Percentiles rank a stretch among this genome's conserved stretches.
phyloP scores from a whole-genome alignment of 176 grass and related monocot species.

The Juncus inflexus region DNA sequence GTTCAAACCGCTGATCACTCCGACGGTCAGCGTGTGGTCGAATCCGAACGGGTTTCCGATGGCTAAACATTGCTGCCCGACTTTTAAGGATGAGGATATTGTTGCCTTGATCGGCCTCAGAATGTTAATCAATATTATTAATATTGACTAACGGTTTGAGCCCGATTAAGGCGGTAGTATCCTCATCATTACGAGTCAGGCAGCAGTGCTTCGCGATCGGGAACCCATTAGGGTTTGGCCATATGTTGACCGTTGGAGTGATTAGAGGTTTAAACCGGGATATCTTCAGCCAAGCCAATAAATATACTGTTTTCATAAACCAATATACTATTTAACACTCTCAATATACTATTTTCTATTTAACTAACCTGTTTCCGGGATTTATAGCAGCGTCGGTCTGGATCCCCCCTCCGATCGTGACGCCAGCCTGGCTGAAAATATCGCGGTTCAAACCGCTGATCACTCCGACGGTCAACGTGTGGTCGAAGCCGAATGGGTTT shows the following conservation, averaged over 20 bases:
- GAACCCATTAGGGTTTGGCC: slow-evolving; percentile 96
- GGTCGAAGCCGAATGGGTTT: slow-evolving; percentile 97
- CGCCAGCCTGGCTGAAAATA: slow-evolving; percentile 90
- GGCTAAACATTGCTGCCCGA: slow-evolving; percentile 95
- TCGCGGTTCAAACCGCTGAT: slow-evolving; percentile 95
- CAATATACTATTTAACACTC: no score
- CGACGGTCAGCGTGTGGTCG: slow-evolving; percentile 87
- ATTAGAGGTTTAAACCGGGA: slow-evolving; percentile 94
- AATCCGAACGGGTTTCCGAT: slow-evolving; percentile 99
- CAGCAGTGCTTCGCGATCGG: slow-evolving; percentile 98
- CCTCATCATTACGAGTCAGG: slow-evolving; percentile 78
- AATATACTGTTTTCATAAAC: no score
- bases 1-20: slow-evolving; percentile 93
- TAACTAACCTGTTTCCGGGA: slow-evolving; percentile 78
- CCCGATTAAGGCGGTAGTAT: slow-evolving; percentile 72
- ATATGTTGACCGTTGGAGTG: slow-evolving; percentile 86
- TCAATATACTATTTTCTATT: not conserved
- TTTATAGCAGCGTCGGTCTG: slow-evolving; percentile 99
- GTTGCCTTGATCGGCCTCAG: slow-evolving; percentile 82
- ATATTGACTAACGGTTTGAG: slow-evolving; percentile 86
- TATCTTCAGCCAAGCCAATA: slow-evolving; percentile 75
- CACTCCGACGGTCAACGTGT: slow-evolving; percentile 88
- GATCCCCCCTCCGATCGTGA: slow-evolving; percentile 90
- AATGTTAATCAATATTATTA: no score
- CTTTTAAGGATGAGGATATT: slow-evolving; percentile 69